Percentiles rank a stretch among this genome's conserved stretches.
These are phyloP conservation scores for Cercospora janseana DNA, from an alignment of 2,329 filamentous ascomycete species.

Conservation along the genomic window DNA sequence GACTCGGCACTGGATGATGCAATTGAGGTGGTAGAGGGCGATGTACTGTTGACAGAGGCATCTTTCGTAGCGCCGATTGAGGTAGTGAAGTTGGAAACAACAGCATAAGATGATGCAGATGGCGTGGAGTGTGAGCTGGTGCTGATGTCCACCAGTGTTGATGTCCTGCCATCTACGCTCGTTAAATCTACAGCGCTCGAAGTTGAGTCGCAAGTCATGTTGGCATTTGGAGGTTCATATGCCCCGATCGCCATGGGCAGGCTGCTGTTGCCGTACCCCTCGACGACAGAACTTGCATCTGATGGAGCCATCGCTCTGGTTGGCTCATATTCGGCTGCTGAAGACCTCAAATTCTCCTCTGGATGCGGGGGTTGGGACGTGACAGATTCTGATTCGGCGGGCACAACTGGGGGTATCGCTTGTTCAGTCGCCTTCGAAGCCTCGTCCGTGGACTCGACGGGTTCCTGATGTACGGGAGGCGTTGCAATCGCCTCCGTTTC, in stretches of 20 bases:
- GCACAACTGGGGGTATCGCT: conserved; percentile 13
- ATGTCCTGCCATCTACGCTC: neutral
- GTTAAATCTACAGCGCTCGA: neutral
- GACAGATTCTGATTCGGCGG: neutral
- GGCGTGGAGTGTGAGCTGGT: neutral
- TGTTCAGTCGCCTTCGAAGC: conserved; percentile 13
- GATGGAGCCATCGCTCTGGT: neutral
- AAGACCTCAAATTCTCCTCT: neutral
- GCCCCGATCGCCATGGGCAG: conserved; percentile 15
- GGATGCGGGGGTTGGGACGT: neutral
- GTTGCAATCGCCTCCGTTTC: conserved; percentile 23
- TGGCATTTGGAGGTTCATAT: conserved; percentile 20
- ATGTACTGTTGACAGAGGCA: neutral
- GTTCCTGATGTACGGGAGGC: conserved; percentile 18
- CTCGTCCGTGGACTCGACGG: conserved; percentile 18
- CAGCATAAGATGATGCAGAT: neutral
- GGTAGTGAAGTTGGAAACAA: neutral
- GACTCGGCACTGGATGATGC: neutral
- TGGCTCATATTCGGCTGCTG: neutral
- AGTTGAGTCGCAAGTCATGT: conserved; percentile 21
- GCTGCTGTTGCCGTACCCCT: conserved; percentile 13
- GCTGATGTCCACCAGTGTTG: neutral
- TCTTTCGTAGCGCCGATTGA: neutral
- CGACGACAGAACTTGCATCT: neutral
- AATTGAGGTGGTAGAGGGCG: neutral